Evolutionary conservation across 1,284 basidiomycete genomes (phyloP).

Genomic region (Trichosporon asahii): DNA sequence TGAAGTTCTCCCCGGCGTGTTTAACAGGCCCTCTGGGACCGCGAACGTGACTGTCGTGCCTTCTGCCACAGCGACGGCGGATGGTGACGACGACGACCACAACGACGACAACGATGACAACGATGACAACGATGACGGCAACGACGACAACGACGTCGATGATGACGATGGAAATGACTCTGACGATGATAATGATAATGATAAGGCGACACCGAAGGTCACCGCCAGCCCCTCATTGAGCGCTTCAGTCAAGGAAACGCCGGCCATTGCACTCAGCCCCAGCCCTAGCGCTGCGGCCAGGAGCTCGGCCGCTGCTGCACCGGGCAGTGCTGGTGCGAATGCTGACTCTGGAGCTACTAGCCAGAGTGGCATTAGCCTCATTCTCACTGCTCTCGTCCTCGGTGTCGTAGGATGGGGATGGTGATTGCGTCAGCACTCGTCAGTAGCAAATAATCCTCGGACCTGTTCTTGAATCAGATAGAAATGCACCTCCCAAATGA

Average conservation of each 20-base stretch:
- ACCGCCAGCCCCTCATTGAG: too few species aligned
- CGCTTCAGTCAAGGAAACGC: background rate
- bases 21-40: too few species aligned
- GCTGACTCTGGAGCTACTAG: background rate
- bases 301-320: background rate
- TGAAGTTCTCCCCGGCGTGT: background rate
- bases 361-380: background rate
- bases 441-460: too few species aligned
- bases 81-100: too few species aligned
- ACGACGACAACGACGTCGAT: too few species aligned
- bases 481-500: slow-evolving; percentile 53
- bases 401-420: too few species aligned
- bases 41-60: background rate
- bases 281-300: background rate
- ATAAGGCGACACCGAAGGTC: background rate
- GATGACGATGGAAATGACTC: background rate
- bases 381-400: too few species aligned
- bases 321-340: background rate
- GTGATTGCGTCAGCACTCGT: too few species aligned
- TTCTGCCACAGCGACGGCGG: background rate
- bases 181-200: background rate
- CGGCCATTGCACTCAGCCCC: background rate
- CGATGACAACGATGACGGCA: too few species aligned
- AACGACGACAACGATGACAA: too few species aligned
- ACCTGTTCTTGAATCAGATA: background rate